A percentile compares a stretch with the other conserved stretches of the same genome.
phyloP scores from a whole-genome alignment of 1,284 basidiomycete species.

The Puccinia hordei region DNA sequence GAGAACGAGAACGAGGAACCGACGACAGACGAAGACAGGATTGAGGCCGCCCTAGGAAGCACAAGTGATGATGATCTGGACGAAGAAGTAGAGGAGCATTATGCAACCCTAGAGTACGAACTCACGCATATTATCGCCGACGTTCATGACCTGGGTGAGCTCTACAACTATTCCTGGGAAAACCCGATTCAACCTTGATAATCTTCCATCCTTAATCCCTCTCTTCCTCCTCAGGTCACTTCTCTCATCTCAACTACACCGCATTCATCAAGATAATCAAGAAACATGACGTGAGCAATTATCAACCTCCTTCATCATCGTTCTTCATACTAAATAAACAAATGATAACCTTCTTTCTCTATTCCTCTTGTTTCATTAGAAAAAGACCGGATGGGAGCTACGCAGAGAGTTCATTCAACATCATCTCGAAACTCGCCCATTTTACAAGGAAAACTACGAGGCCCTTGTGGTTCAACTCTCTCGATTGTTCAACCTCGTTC shows the following conservation, averaged over 20 bases:
- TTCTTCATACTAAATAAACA: background rate
- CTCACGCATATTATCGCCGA: constrained; percentile 95
- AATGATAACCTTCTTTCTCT: background rate
- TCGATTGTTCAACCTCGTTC: constrained; percentile 90
- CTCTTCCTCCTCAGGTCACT: constrained; percentile 53
- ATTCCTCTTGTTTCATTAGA: constrained; percentile 60
- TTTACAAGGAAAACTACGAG: constrained; percentile 79
- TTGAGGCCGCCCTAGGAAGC: constrained; percentile 58
- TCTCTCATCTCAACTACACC: constrained; percentile 65
- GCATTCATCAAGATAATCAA: constrained; percentile 99
- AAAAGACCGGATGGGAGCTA: constrained; percentile 66
- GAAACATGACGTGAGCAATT: constrained; percentile 75
- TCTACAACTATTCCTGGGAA: constrained; percentile 64
- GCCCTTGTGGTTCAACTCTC: constrained; percentile 95
- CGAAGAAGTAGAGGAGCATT: constrained; percentile 76
- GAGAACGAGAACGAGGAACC: constrained; percentile 53
- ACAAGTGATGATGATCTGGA: constrained; percentile 64
- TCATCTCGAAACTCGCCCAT: constrained; percentile 90
- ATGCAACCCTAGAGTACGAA: constrained; percentile 87
- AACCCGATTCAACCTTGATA: background rate
- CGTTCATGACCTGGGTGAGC: constrained; percentile 93
- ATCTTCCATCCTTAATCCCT: background rate
- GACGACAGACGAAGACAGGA: constrained; percentile 3
- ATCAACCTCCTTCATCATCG: constrained; percentile 25
- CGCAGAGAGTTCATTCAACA: constrained; percentile 73